Evolutionary conservation across 345 rosid species (phyloP).

Genomic region (Hibiscus mutabilis): DNA sequence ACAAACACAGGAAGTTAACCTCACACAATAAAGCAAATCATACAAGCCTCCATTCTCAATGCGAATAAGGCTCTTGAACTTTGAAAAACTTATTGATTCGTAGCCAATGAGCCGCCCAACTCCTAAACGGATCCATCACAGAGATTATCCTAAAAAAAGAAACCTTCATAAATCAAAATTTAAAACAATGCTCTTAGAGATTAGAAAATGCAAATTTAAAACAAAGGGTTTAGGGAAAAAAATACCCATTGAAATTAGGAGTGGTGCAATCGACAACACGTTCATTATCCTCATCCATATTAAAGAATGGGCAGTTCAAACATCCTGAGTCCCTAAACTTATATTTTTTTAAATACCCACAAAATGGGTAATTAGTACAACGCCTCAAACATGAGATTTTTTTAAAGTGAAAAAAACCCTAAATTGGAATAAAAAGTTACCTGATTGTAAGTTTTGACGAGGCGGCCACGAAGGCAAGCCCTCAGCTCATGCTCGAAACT

Average conservation of each 20-base stretch:
- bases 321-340: conserved; percentile 60
- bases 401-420: background rate
- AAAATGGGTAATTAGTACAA: too few relatives aligned
- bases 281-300: conserved; percentile 66
- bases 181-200: background rate
- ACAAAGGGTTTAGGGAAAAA: background rate
- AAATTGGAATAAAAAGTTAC: conserved; percentile 12
- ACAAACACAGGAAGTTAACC: background rate
- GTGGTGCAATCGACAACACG: conserved; percentile 67
- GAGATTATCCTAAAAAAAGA: conserved; percentile 61
- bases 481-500: conserved; percentile 72
- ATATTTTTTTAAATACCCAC: background rate
- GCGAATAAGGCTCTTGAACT: background rate
- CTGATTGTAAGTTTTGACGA: conserved; percentile 78
- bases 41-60: background rate
- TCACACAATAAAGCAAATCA: background rate
- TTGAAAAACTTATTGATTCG: conserved; percentile 54
- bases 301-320: conserved; percentile 62
- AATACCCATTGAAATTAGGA: conserved; percentile 61
- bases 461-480: conserved; percentile 77
- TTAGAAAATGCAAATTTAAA: background rate
- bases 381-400: background rate
- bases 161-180: background rate
- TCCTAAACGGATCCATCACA: conserved; percentile 88
- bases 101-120: conserved; percentile 98